Conservation (phyloP, 2,329 filamentous ascomycete genomes). For the Fusarium sp. region DNA sequence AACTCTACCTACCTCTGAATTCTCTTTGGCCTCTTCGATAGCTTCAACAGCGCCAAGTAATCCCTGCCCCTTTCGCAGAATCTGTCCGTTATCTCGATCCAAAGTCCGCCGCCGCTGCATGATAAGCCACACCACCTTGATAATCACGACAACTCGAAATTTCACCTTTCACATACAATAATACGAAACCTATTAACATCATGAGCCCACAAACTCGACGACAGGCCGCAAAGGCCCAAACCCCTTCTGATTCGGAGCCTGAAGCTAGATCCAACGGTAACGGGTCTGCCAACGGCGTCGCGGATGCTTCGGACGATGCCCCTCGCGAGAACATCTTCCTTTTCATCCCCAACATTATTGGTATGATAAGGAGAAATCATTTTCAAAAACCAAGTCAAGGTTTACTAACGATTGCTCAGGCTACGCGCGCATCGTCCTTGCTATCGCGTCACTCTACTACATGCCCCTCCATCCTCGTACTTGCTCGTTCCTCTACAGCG, state of each 20-base stretch:
- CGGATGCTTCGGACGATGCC: slow-evolving; percentile 48
- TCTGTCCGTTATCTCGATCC: slow-evolving; percentile 35
- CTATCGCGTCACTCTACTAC: slow-evolving; percentile 93
- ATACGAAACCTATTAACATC: slow-evolving; percentile 13
- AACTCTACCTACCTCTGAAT: background rate
- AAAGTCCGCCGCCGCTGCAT: slow-evolving; percentile 8
- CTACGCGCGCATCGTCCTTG: slow-evolving; percentile 80
- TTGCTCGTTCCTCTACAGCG: slow-evolving; percentile 87
- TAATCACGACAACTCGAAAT: slow-evolving; percentile 23
- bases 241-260: slow-evolving; percentile 41
- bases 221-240: slow-evolving; percentile 48
- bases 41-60: slow-evolving; percentile 32
- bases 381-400: background rate
- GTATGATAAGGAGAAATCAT: slow-evolving; percentile 54
- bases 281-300: slow-evolving; percentile 49
- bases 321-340: slow-evolving; percentile 78
- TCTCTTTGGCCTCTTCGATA: background rate
- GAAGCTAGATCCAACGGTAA: slow-evolving; percentile 51
- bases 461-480: slow-evolving; percentile 99
- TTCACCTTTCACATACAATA: slow-evolving; percentile 3
- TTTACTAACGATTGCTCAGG: slow-evolving; percentile 56
- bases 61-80: slow-evolving; percentile 38
- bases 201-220: slow-evolving; percentile 53
- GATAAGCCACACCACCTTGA: slow-evolving; percentile 36
- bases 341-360: slow-evolving; percentile 84